Base-by-base conservation (phyloP, 345 rosid genomes). In the Linum lewisii region DNA sequence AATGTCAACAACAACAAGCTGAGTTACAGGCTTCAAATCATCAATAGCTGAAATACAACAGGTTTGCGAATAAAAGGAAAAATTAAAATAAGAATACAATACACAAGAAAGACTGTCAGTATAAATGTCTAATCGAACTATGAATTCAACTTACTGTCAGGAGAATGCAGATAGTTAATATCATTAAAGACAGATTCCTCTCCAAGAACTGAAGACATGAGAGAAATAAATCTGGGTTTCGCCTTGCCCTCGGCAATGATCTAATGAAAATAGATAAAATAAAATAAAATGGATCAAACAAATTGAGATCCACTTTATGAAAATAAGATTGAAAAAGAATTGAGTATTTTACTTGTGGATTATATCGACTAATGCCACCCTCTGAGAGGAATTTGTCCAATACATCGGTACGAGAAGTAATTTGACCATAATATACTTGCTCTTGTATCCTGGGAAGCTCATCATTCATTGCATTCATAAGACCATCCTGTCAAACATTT, bases 401-500 rank as follows among this genome's bases (percentile, higher is more conserved):
- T 57, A 93, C 84, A 71, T 93, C 81, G 56, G 99, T 85, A 57
- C 54, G 86, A 60, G 97, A 83, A 69, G 73, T 87, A 77, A 93
- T 83, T 57, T 87, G 90, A 8, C 99, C 97, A 53, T 78, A 89
- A 66, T 93, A 93, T 72, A 93, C 97, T 77, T 89, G 94, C 71
- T 93, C 97, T 71, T 93, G 99, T 69, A 93, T 82, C 78, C 81
- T 93, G 51, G 88, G 82, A 69, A 89, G 94, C 73, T 93, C 97
- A 22, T 86, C 97, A 69, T 89, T 93, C 95, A 93, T 89, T 66
- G 97, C 91, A 81, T 62, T 89, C 71, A 82, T 69, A 60, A 89
- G 95, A 61, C 88, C 82, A 71, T 89, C 99, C 97, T 93, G 81
- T 57, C 58, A 25, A 76, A 62, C 45, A 64, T 24, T 64, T 65